Conservation (phyloP, 768 basidiomycete species). For the Pilatotrama ljubarskyi region DNA sequence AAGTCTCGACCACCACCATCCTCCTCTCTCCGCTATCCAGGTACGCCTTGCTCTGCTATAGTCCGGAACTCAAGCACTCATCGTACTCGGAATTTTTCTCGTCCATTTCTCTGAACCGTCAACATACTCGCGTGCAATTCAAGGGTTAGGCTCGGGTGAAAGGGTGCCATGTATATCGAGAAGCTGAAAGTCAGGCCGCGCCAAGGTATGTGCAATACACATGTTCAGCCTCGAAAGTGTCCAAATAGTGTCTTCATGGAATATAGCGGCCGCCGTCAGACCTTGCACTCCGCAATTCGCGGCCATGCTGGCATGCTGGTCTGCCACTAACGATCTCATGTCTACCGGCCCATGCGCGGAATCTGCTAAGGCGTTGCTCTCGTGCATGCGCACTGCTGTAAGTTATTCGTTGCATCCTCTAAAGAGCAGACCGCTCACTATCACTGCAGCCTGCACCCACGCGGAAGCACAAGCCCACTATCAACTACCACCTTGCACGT, state of each 20-base stretch:
- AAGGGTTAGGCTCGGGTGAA: conserved; percentile 8
- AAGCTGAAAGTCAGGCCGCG: conserved; percentile 78
- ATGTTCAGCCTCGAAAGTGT: not conserved
- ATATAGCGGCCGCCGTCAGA: conserved; percentile 46
- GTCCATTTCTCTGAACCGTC: not conserved
- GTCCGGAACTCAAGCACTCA: not conserved
- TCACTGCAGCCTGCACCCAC: conserved; percentile 59
- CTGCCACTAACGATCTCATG: conserved; percentile 64
- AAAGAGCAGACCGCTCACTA: conserved; percentile 1
- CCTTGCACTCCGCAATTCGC: conserved; percentile 71
- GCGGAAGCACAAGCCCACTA: conserved; percentile 70
- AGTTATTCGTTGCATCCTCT: conserved; percentile 30
- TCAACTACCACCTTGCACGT: conserved; percentile 89
- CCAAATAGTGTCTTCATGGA: conserved; percentile 6
- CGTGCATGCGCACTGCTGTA: conserved; percentile 87
- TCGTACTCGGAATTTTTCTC: not conserved
- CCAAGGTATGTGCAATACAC: conserved; percentile 52
- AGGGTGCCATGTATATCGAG: conserved; percentile 54
- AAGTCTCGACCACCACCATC: conserved; percentile 1
- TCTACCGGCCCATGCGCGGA: conserved; percentile 56
- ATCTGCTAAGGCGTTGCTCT: conserved; percentile 60
- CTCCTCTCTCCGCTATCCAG: conserved; percentile 6
- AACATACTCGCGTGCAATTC: not conserved
- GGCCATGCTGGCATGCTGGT: conserved; percentile 86
- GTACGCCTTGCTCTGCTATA: not conserved